Percentiles rank a stretch among this genome's conserved stretches.
These are phyloP conservation scores for Aspergillus sp. DNA, from an alignment of 2,329 filamentous ascomycete species.

Conservation along the genomic window DNA sequence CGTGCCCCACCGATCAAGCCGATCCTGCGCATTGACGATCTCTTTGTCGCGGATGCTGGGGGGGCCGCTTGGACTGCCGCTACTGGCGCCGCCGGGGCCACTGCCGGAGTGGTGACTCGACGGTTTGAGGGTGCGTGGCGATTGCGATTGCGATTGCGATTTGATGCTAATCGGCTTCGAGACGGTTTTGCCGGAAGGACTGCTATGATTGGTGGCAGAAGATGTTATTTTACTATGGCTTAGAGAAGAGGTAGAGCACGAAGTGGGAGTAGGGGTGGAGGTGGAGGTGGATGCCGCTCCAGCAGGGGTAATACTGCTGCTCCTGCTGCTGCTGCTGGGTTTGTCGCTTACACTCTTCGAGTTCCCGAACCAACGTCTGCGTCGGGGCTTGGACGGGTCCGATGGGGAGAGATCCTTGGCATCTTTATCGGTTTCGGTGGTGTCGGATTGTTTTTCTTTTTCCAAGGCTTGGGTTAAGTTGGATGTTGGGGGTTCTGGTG, in stretches of 20 bases:
- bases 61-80: conserved; percentile 20
- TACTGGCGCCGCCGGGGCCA: conserved; percentile 13
- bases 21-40: conserved; percentile 36
- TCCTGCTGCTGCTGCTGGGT: conserved; percentile 17
- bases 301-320: conserved; percentile 8
- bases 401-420: conserved; percentile 21
- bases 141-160: background rate
- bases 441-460: conserved; percentile 12
- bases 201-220: conserved; percentile 8
- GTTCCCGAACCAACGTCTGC: conserved; percentile 33
- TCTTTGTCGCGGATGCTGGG: conserved; percentile 31
- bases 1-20: conserved; percentile 45
- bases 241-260: conserved; percentile 8
- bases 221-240: conserved; percentile 17
- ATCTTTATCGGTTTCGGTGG: conserved; percentile 15
- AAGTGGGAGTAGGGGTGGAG: conserved; percentile 8
- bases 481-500: conserved; percentile 32
- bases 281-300: conserved; percentile 7
- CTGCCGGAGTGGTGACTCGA: conserved; percentile 9
- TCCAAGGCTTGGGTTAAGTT: conserved; percentile 21
- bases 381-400: conserved; percentile 22
- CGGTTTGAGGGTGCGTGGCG: conserved; percentile 15
- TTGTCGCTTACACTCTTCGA: conserved; percentile 24
- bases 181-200: conserved; percentile 9
- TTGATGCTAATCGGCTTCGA: conserved; percentile 27